Percentiles rank a stretch among this genome's conserved stretches.
Evolutionary conservation across 306 rosid genomes (phyloP).

Genomic region (Prunus mira): DNA sequence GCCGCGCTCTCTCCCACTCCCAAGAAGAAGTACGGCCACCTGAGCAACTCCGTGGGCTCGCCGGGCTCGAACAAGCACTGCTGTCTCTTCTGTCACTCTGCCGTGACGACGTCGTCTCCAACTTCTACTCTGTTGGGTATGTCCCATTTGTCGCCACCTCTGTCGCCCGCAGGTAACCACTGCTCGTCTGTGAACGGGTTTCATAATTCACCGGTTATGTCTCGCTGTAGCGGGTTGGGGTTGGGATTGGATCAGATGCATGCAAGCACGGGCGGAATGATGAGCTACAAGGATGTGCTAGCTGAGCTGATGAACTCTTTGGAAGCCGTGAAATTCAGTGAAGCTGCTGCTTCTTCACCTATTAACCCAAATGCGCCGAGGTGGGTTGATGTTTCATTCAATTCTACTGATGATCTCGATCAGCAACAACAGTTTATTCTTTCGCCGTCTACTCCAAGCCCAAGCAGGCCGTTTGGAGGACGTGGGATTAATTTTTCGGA

Average conservation of each 20-base stretch:
- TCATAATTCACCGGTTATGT: neutral
- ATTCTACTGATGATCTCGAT: conserved; percentile 23
- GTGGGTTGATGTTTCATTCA: conserved; percentile 50
- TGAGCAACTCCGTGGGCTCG: conserved; percentile 8
- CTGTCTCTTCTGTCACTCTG: conserved; percentile 51
- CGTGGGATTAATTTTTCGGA: neutral
- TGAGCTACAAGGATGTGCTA: conserved; percentile 42
- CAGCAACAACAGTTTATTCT: conserved; percentile 43
- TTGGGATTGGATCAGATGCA: conserved; percentile 11
- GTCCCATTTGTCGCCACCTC: conserved; percentile 71
- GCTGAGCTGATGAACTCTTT: conserved; percentile 57
- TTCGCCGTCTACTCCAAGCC: conserved; percentile 1
- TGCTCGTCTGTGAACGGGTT: conserved; percentile 22
- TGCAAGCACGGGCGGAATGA: conserved; percentile 9
- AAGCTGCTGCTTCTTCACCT: neutral
- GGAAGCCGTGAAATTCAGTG: conserved; percentile 56
- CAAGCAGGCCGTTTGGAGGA: neutral
- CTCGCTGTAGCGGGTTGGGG: neutral
- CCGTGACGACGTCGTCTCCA: conserved; percentile 47
- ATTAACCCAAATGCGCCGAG: conserved; percentile 5
- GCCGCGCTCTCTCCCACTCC: neutral
- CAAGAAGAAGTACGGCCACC: conserved; percentile 35
- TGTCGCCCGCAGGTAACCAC: conserved; percentile 42
- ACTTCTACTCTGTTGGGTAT: conserved; percentile 68
- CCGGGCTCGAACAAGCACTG: conserved; percentile 17